Conservation (phyloP, 192 early-diverging fungal species). For the Mortierella hygrophila region DNA sequence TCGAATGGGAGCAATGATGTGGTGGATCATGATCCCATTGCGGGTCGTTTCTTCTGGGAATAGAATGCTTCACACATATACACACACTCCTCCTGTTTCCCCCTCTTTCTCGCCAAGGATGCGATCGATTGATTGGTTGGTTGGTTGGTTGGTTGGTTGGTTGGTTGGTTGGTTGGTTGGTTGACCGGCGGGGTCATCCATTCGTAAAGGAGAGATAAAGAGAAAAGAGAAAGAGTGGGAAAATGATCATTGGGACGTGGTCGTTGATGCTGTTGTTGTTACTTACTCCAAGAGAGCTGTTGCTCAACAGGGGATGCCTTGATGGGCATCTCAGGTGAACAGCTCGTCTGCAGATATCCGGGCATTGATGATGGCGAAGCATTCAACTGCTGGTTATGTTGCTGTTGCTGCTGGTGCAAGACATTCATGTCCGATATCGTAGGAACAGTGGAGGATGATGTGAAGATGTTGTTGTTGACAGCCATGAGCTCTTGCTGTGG, state of each 20-base stretch:
- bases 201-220: background rate
- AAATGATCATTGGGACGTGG: background rate
- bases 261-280: background rate
- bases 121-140: background rate
- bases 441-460: conserved; percentile 26
- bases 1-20: background rate
- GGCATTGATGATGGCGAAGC: conserved; percentile 23
- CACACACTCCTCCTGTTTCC: too few species aligned
- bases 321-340: conserved; percentile 54
- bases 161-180: background rate
- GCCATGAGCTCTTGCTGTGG: conserved; percentile 17
- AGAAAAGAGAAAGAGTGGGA: background rate
- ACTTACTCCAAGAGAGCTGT: conserved; percentile 55
- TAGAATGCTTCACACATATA: background rate
- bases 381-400: conserved; percentile 12
- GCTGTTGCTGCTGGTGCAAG: conserved; percentile 3
- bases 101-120: background rate
- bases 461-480: conserved; percentile 36
- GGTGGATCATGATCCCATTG: conserved; percentile 1
- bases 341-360: conserved; percentile 33
- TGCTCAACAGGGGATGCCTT: conserved; percentile 47
- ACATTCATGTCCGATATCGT: conserved; percentile 26
- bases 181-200: background rate
- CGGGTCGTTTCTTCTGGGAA: background rate
- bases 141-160: too few species aligned